Percentiles rank a stretch among this genome's conserved stretches.
phyloP scores from a whole-genome alignment of 1,284 basidiomycete genomes.

The Cronartium quercuum region DNA sequence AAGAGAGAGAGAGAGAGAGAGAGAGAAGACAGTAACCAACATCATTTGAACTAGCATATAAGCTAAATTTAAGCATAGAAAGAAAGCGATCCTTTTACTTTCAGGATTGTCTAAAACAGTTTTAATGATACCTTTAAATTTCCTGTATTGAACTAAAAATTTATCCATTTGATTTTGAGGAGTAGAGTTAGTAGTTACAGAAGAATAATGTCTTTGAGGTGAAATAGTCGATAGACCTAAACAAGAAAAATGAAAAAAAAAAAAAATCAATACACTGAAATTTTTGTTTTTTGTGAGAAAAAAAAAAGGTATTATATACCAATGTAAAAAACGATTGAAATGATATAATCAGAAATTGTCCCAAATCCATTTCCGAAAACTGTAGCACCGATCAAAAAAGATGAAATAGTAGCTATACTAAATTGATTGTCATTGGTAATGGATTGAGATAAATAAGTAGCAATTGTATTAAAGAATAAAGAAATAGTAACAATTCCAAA shows the following conservation, averaged over 20 bases:
- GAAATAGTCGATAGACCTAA: slow-evolving; percentile 40
- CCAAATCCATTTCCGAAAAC: background rate
- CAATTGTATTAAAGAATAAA: background rate
- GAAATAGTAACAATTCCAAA: background rate
- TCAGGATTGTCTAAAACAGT: slow-evolving; percentile 83
- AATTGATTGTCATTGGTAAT: background rate
- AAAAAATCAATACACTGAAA: background rate
- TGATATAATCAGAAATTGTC: slow-evolving; percentile 36
- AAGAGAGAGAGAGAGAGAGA: background rate
- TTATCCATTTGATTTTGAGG: slow-evolving; percentile 13
- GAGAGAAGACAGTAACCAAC: slow-evolving; percentile 37
- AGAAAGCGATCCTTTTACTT: slow-evolving; percentile 93
- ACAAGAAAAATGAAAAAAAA: slow-evolving; percentile 43
- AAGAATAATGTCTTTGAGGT: slow-evolving; percentile 19
- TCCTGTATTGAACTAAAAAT: slow-evolving; percentile 32
- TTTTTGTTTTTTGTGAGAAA: background rate
- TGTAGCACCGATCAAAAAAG: background rate
- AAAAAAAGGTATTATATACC: slow-evolving; percentile 38
- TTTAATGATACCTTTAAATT: slow-evolving; percentile 55
- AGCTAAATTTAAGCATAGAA: slow-evolving; percentile 84
- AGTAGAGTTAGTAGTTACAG: slow-evolving; percentile 4
- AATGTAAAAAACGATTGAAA: slow-evolving; percentile 41
- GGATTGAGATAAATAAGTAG: background rate
- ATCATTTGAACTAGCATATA: slow-evolving; percentile 70
- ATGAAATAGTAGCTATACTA: background rate